Evolutionary conservation across 2,329 filamentous ascomycete species (phyloP).

Genomic region (Monosporascus ibericus): DNA sequence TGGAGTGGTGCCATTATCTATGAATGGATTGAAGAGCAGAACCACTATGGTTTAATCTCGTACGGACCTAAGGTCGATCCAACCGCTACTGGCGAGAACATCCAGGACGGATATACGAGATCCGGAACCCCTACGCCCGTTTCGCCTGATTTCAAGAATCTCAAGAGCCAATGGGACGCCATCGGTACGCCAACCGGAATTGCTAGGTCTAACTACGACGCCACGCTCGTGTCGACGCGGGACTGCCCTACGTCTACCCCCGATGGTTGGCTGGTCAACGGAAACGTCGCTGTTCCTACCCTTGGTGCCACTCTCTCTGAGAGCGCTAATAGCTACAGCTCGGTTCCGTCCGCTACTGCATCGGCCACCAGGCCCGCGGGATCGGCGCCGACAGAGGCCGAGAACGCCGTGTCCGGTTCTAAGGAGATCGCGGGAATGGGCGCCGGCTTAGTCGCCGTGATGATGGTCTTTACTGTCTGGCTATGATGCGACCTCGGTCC

Average conservation of each 20-base stretch:
- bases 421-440: conserved; percentile 45
- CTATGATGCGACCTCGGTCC: conserved; percentile 26
- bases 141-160: conserved; percentile 70
- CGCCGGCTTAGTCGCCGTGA: conserved; percentile 42
- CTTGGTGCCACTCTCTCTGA: conserved; percentile 48
- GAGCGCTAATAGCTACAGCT: conserved; percentile 17
- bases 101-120: conserved; percentile 62
- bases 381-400: conserved; percentile 24
- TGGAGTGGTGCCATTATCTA: conserved; percentile 79
- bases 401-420: conserved; percentile 37
- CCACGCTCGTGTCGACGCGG: conserved; percentile 54
- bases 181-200: conserved; percentile 61
- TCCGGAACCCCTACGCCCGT: conserved; percentile 69
- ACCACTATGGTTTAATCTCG: conserved; percentile 74
- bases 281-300: conserved; percentile 62
- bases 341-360: conserved; percentile 23
- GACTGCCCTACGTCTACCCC: conserved; percentile 65
- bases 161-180: conserved; percentile 70
- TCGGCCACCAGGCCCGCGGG: conserved; percentile 20
- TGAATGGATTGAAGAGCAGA: conserved; percentile 83
- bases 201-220: conserved; percentile 57
- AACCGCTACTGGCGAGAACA: conserved; percentile 44
- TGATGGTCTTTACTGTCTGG: conserved; percentile 47
- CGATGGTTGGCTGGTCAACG: conserved; percentile 67
- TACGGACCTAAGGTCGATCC: conserved; percentile 59